Evolutionary conservation across 1,284 basidiomycete species (phyloP), one percentile per base, ranked within the genome.

Genomic region (Macrocystidia cucumis): DNA sequence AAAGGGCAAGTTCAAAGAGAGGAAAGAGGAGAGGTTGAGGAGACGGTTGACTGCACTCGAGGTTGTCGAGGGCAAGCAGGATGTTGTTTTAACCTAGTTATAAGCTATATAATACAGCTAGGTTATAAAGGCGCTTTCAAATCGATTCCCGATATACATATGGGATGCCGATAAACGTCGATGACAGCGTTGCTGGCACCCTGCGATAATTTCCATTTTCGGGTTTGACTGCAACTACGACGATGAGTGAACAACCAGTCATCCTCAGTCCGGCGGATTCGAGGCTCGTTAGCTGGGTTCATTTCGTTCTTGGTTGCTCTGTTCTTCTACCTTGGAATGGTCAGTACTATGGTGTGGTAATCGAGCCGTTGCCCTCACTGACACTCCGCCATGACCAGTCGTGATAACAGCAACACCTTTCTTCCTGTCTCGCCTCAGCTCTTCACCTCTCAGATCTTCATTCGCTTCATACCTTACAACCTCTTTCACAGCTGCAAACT

Each of bases 251-350:
- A n/a, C n/a, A n/a, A n/a, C n/a, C n/a, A n/a, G n/a, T n/a, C n/a
- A n/a, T n/a, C n/a, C n/a, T n/a, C n/a, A n/a, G n/a, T n/a, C n/a
- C n/a, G n/a, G n/a, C n/a, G n/a, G n/a, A n/a, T n/a, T n/a, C n/a
- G n/a, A n/a, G n/a, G n/a, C n/a, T 62, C 32, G 68, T 79, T 45
- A 55, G 59, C 31, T 78, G 76, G 71, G 69, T 79, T 29, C 68
- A 78, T 46, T 82, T 85, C 46, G 57, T 82, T n/a, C 57, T 87
- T 12, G 84, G 84, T 6, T 76, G 76, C 45, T 78, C 81, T 9
- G 69, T 79, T 2, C 65, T 89, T 6, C 57, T 89, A 7, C 80
- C 84, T 35, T 89, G 85, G 85, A 87, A 88, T 52, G 82, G 84
- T 85, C 46, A 46, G 69, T 56, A 31, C n/a, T n/a, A n/a, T n/a